These are phyloP conservation scores for Torulaspora globosa DNA, from an alignment of 1,139 yeast genomes.

Conservation along the genomic window DNA sequence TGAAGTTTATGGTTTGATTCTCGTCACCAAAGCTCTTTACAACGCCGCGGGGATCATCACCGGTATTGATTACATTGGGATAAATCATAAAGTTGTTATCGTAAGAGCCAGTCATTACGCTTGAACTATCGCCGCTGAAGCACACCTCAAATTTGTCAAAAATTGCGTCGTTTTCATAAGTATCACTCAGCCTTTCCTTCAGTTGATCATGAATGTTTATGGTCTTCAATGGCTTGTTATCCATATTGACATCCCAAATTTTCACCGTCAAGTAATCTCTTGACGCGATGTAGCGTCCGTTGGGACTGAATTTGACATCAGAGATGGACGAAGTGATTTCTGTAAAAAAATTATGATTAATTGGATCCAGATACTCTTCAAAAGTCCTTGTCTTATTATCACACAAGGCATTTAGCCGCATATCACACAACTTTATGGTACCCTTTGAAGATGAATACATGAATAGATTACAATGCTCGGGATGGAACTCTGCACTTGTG, in stretches of 20 bases:
- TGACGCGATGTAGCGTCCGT: slow-evolving; percentile 91
- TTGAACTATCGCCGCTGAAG: slow-evolving; percentile 87
- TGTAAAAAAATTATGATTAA: slow-evolving; percentile 91
- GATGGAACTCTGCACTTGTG: slow-evolving; percentile 97
- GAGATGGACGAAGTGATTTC: slow-evolving; percentile 94
- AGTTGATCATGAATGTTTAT: slow-evolving; percentile 94
- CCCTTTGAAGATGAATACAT: slow-evolving; percentile 98
- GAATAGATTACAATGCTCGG: slow-evolving; percentile 83
- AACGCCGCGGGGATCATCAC: slow-evolving; percentile 20
- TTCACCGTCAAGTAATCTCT: slow-evolving; percentile 97
- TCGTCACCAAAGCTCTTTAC: slow-evolving; percentile 23
- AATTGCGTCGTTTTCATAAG: slow-evolving; percentile 97
- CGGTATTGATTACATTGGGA: slow-evolving; percentile 62
- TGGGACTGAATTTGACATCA: slow-evolving; percentile 87
- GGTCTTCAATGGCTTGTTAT: slow-evolving; percentile 87
- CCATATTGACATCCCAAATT: slow-evolving; percentile 98
- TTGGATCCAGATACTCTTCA: slow-evolving; percentile 91
- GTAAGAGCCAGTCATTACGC: slow-evolving; percentile 96
- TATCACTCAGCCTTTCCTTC: slow-evolving; percentile 89
- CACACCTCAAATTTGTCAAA: slow-evolving; percentile 98
- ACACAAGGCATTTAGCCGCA: slow-evolving; percentile 94
- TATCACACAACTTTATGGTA: slow-evolving; percentile 90
- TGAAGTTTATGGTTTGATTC: slow-evolving; percentile 8
- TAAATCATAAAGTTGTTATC: slow-evolving; percentile 96
- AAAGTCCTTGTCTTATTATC: slow-evolving; percentile 84